Percentiles rank a stretch among this genome's conserved stretches.
These are phyloP conservation scores for Daldinia decipiens DNA, from an alignment of 495 filamentous ascomycete genomes.

Conservation along the genomic window DNA sequence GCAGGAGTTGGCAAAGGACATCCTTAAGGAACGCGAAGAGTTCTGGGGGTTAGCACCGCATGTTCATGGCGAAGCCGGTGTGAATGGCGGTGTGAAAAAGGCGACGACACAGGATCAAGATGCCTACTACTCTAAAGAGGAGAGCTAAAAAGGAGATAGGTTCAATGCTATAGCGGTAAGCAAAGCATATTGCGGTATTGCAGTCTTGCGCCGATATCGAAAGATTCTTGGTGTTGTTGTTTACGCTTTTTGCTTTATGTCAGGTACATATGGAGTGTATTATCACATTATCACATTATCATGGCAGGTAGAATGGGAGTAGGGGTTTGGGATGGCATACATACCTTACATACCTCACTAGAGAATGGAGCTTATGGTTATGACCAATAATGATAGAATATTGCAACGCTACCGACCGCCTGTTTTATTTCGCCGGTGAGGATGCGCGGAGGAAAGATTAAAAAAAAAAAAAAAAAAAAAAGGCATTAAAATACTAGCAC, in stretches of 20 bases:
- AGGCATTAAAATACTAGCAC: too few species aligned
- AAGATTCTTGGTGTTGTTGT: neutral
- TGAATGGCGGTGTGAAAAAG: constrained; percentile 52
- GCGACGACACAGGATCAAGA: constrained; percentile 52
- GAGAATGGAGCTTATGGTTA: constrained; percentile 15
- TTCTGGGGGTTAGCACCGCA: constrained; percentile 70
- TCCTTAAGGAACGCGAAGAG: constrained; percentile 78
- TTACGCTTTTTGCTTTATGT: neutral
- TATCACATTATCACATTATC: constrained; percentile 5
- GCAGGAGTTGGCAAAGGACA: constrained; percentile 77
- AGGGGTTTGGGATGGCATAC: neutral
- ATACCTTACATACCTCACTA: neutral
- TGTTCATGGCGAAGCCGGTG: constrained; percentile 54
- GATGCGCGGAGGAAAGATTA: neutral
- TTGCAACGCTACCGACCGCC: constrained; percentile 2
- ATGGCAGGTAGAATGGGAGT: constrained; percentile 7
- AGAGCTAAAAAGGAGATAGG: constrained; percentile 26
- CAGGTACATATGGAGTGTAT: neutral
- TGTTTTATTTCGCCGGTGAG: neutral
- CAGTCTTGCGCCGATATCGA: constrained; percentile 1
- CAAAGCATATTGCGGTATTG: neutral
- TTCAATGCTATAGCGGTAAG: constrained; percentile 25
- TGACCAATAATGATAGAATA: constrained; percentile 19
- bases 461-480: neutral
- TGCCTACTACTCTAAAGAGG: constrained; percentile 54